Percentiles rank a stretch among this genome's conserved stretches.
Evolutionary conservation across 164 flowering plant species (phyloP).

Genomic region (Tetrastigma voinierianum): DNA sequence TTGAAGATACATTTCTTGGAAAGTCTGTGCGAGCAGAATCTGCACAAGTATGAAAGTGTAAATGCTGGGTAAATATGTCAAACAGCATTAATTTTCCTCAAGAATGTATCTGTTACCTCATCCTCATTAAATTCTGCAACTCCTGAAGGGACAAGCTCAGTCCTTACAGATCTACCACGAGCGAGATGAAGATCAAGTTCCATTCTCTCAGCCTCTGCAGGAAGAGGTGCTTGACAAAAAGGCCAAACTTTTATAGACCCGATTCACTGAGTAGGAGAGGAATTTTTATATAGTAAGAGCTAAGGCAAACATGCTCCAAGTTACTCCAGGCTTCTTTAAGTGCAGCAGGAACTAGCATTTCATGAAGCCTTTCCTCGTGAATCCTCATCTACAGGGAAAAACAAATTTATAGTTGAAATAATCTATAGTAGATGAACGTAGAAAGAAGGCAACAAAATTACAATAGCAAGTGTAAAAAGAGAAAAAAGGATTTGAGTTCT

Average conservation of each 20-base stretch:
- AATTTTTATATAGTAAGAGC: conserved; percentile 55
- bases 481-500: too few species aligned
- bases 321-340: conserved; percentile 56
- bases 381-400: conserved; percentile 38
- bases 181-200: conserved; percentile 78
- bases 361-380: conserved; percentile 66
- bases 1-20: conserved; percentile 86
- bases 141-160: conserved; percentile 61
- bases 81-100: background rate
- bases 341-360: conserved; percentile 75
- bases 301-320: conserved; percentile 33
- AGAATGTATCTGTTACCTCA: conserved; percentile 46
- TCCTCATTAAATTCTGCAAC: conserved; percentile 40
- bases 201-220: conserved; percentile 75
- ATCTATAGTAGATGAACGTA: background rate
- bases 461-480: too few species aligned
- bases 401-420: conserved; percentile 1
- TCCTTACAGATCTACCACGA: conserved; percentile 74
- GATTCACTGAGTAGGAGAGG: conserved; percentile 63
- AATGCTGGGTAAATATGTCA: background rate
- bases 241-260: conserved; percentile 73
- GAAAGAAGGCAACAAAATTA: background rate
- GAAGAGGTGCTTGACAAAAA: conserved; percentile 71
- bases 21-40: conserved; percentile 61
- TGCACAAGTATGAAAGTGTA: conserved; percentile 27